Base-by-base conservation (phyloP, 2,329 filamentous ascomycete genomes). In the Cadophora sp. region DNA sequence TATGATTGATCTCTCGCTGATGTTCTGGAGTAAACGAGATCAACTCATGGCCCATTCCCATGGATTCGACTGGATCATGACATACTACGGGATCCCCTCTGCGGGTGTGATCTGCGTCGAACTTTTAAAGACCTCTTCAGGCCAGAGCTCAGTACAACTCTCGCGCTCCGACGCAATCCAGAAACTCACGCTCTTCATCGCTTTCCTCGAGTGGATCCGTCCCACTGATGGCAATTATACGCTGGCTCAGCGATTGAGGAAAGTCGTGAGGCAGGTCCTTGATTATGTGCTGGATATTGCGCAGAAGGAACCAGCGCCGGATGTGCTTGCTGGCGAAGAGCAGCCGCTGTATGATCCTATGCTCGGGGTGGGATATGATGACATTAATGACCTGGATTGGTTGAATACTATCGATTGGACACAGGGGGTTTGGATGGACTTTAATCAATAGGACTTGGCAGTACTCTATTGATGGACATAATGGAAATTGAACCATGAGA, bases 181-280 rank as follows among this genome's bases (percentile, higher is more conserved):
- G 59, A 75, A 73, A 66, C 50, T 76, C 22, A 76, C 73, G 1
- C 62, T 77, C 8, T 76, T 77, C 59, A 73, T 73, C 11, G 74
- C 71, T 1, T 77, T 76, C 56, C 60, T 76, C 11, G 73, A 76
- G 61, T 77, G 75, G 75, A 72, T 76, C 2, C 64, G 75, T 7
- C 71, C 72, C 8, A 76, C 75, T 8, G 73, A 76, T 63, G 75
- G 75, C 0, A 76, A 77, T 43, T 74, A 72, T 50, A 61, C 64
- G 8, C 68, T 76, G 4, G 73, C 71, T 11, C 69, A 69, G 36
- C 65, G 73, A 22, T 55, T 76, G 39, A 66, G 63, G 33, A 72
- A 70, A 48, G 72, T 76, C 0, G 63, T 75, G 24, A 62, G 66
- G 22, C 67, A 69, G 30, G 73, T 76, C 8, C 41, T 76, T 6